These are phyloP conservation scores for Xerocomellus chrysenteron DNA, from an alignment of 768 basidiomycete genomes.

Conservation along the genomic window DNA sequence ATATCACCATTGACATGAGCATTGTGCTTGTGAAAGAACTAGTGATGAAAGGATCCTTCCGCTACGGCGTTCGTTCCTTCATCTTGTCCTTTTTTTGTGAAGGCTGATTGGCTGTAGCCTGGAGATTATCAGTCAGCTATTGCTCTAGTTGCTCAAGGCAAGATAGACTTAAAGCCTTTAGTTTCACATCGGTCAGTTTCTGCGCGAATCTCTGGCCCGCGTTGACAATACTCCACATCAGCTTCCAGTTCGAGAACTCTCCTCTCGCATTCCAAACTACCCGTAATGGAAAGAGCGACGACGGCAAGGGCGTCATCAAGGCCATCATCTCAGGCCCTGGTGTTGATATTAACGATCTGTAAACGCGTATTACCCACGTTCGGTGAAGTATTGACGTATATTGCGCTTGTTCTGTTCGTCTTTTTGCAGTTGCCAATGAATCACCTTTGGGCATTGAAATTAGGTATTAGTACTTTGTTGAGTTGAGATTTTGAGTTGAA, in stretches of 20 bases:
- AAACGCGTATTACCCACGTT: constrained; percentile 5
- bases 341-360: constrained; percentile 44
- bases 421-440: not conserved
- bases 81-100: not conserved
- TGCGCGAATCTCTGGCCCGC: not conserved
- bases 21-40: constrained; percentile 76
- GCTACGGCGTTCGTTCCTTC: constrained; percentile 62
- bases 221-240: constrained; percentile 23
- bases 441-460: not conserved
- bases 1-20: constrained; percentile 72
- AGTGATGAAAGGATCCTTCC: constrained; percentile 86
- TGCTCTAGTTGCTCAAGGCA: constrained; percentile 76
- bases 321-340: constrained; percentile 84
- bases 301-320: constrained; percentile 89
- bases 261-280: constrained; percentile 80
- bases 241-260: constrained; percentile 77
- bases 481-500: not conserved
- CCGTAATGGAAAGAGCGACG: constrained; percentile 72
- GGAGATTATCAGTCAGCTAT: constrained; percentile 87
- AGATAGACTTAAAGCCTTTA: constrained; percentile 82
- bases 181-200: constrained; percentile 76
- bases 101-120: constrained; percentile 43
- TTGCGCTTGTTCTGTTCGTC: not conserved
- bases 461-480: not conserved
- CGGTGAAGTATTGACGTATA: not conserved